Evolutionary conservation across 2,329 filamentous ascomycete species (phyloP).

Genomic region (Neopestalotiopsis clavispora): DNA sequence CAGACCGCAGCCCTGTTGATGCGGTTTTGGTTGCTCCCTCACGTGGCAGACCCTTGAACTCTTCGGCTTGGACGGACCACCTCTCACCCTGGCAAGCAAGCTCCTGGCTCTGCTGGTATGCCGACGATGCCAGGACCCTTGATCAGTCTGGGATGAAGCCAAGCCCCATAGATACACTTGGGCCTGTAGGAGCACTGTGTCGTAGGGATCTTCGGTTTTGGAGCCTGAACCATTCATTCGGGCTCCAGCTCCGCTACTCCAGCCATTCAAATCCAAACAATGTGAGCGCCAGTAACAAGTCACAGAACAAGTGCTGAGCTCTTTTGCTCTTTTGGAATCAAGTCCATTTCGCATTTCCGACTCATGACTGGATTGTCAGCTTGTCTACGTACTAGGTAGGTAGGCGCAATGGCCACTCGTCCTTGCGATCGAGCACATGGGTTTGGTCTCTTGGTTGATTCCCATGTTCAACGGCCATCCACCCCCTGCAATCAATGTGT

Average conservation of each 20-base stretch:
- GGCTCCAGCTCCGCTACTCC: neutral
- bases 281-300: neutral
- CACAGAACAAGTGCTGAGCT: neutral
- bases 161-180: neutral
- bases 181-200: neutral
- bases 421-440: neutral
- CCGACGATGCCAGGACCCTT: conserved; percentile 14
- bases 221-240: conserved; percentile 1
- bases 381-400: neutral
- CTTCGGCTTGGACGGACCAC: neutral
- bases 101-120: neutral
- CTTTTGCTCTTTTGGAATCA: neutral
- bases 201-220: neutral
- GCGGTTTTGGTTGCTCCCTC: neutral
- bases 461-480: too few relatives aligned
- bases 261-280: conserved; percentile 3
- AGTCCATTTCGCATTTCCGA: neutral
- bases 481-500: too few relatives aligned
- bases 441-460: neutral
- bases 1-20: neutral
- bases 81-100: neutral
- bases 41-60: conserved; percentile 10
- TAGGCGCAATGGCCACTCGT: neutral
- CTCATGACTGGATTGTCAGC: neutral
- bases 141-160: neutral